Conservation (phyloP, 441 rosid species). For the Hura crepitans region DNA sequence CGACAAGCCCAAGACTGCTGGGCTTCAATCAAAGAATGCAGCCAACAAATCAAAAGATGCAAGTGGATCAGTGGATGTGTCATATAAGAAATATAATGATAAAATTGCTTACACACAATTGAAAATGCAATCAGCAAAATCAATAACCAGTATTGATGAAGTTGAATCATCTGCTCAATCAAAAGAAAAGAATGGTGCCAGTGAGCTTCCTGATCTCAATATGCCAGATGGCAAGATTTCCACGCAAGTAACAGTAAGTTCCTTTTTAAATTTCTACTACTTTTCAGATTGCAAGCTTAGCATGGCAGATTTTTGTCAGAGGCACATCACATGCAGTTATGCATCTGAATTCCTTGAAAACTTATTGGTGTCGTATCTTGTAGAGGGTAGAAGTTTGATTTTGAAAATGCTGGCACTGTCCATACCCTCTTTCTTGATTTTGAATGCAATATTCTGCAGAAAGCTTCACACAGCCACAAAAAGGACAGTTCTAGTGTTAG, state of each 20-base stretch:
- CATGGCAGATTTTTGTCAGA: constrained; percentile 12
- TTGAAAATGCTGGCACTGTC: neutral
- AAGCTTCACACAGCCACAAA: constrained; percentile 46
- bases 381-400: neutral
- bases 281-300: neutral
- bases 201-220: constrained; percentile 51
- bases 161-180: constrained; percentile 38
- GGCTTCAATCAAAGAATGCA: constrained; percentile 37
- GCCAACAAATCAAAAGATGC: constrained; percentile 51
- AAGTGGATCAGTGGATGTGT: constrained; percentile 41
- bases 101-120: constrained; percentile 43
- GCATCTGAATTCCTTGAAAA: neutral
- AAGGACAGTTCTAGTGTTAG: constrained; percentile 58
- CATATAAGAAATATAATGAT: constrained; percentile 51
- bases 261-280: constrained; percentile 4
- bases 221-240: constrained; percentile 50
- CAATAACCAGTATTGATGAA: constrained; percentile 31
- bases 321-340: neutral
- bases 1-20: constrained; percentile 50
- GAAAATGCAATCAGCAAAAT: constrained; percentile 49
- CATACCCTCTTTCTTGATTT: constrained; percentile 17
- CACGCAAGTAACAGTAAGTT: constrained; percentile 54
- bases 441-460: constrained; percentile 40
- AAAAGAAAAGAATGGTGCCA: constrained; percentile 53
- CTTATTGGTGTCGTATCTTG: neutral